Evolutionary conservation across 2,329 filamentous ascomycete species (phyloP), one percentile per base, ranked within the genome.

Genomic region (Exophiala bonariae): DNA sequence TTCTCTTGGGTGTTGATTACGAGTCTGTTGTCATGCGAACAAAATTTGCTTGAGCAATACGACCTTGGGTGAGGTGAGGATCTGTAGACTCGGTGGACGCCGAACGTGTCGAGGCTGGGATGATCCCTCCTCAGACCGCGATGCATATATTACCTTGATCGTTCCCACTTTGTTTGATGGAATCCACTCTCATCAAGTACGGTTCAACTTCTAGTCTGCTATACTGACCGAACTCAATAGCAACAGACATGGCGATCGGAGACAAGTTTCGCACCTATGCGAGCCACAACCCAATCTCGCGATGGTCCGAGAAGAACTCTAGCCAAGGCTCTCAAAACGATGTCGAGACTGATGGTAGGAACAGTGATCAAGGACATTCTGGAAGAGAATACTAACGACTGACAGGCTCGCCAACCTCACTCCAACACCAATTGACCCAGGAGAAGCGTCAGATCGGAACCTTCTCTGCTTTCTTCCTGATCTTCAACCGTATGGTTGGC

Each of bases 401-500:
- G 11, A 8, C 16, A 37, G 35, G 14, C 20, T 38, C 6, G 18
- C 10, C 19, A n/a, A 6, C 31, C 6, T 23, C 43, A 10, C 41
- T 50, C 6, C 31, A 36, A 16, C 41, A 36, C 18, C 28, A 22
- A 7, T 37, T 46, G 3, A 45, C 50, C 3, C 40, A 49, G 39
- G 41, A 23, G 16, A 53, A 53, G 35, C 50, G 50, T 22, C 44
- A 49, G 22, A 69, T 72, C 41, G 68, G 69, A 35, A 58, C 69
- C 6, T 48, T 70, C 49, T 69, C 63, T 47, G 69, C 69, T n/a
- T 59, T 71, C 2, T 70, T 74, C 45, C 59, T 76, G 35, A 74
- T 75, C 45, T 72, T 76, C 56, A 76, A 75, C 55, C 68, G 73
- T 2, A 64, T 62, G 39, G 57, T 74, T 18, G 71, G 72, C 2